Evolutionary conservation across 805 yeast genomes (phyloP).

Genomic region (Dipodascopsis tothii): DNA sequence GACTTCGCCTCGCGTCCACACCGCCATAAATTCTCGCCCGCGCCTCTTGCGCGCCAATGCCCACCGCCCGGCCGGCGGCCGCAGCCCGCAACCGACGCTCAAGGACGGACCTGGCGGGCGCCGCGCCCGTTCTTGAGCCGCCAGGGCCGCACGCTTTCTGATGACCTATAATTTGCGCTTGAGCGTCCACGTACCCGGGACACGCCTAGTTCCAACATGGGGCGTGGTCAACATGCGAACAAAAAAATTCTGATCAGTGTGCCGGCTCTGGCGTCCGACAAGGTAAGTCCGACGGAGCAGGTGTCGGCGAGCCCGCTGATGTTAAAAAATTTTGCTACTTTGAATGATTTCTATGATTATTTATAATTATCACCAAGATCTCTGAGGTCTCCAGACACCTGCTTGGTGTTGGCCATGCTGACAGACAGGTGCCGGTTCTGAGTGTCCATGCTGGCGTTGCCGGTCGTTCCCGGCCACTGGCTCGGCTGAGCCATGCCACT

Average conservation of each 20-base stretch:
- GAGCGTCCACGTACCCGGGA: slow-evolving; percentile 37
- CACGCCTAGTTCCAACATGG: slow-evolving; percentile 44
- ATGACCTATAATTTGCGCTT: slow-evolving; percentile 54
- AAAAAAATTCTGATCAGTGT: no score
- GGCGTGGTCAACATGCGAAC: slow-evolving; percentile 35
- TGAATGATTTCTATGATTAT: slow-evolving; percentile 5
- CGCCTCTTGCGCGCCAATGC: neutral
- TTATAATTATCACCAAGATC: slow-evolving; percentile 16
- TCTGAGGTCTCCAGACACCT: no score
- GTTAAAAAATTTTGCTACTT: slow-evolving; percentile 2
- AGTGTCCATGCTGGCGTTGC: no score
- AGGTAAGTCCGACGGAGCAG: no score
- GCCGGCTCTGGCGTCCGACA: no score
- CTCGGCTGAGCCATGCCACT: no score
- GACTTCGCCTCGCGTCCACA: neutral
- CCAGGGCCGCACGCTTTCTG: neutral
- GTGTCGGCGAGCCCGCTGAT: no score
- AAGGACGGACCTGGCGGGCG: slow-evolving; percentile 1
- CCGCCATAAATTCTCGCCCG: neutral
- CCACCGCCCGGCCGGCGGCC: no score
- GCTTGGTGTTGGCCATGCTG: no score
- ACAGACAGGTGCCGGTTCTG: no score
- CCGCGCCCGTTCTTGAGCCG: neutral
- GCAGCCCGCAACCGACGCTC: neutral
- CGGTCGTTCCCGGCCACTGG: no score